A percentile compares a stretch with the other conserved stretches of the same genome.
phyloP scores from a whole-genome alignment of 495 filamentous ascomycete genomes.

The Friedmanniomyces simplex region DNA sequence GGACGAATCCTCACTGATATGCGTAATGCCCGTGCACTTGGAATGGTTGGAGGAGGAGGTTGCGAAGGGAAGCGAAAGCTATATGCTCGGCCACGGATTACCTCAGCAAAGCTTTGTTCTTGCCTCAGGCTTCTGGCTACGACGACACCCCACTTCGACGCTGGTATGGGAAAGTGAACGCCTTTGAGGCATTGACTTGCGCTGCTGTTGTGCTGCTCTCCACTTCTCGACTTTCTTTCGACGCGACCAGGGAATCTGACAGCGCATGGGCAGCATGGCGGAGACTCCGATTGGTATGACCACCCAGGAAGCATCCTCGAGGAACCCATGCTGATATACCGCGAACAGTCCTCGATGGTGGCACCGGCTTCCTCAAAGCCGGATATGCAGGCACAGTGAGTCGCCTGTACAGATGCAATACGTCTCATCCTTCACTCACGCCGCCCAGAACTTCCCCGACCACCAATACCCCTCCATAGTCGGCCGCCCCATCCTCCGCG shows the following conservation, averaged over 20 bases:
- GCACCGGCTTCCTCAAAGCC: slow-evolving; percentile 98
- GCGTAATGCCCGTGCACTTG: slow-evolving; percentile 41
- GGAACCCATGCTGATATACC: slow-evolving; percentile 22
- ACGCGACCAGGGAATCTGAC: not conserved
- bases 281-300: slow-evolving; percentile 26
- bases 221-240: not conserved
- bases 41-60: not conserved
- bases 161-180: slow-evolving; percentile 4
- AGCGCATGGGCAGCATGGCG: slow-evolving; percentile 18
- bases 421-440: no score
- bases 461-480: slow-evolving; percentile 97
- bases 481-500: slow-evolving; percentile 91
- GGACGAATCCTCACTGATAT: slow-evolving; percentile 47
- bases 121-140: not conserved
- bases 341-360: slow-evolving; percentile 86
- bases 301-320: not conserved
- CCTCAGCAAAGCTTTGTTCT: no score
- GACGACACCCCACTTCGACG: not conserved
- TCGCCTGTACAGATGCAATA: no score
- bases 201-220: not conserved
- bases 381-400: slow-evolving; percentile 84
- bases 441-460: slow-evolving; percentile 83
- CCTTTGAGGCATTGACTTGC: not conserved
- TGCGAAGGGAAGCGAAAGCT: not conserved
- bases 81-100: not conserved